Conservation (phyloP, 768 basidiomycete species). For the Lepiota venenata region DNA sequence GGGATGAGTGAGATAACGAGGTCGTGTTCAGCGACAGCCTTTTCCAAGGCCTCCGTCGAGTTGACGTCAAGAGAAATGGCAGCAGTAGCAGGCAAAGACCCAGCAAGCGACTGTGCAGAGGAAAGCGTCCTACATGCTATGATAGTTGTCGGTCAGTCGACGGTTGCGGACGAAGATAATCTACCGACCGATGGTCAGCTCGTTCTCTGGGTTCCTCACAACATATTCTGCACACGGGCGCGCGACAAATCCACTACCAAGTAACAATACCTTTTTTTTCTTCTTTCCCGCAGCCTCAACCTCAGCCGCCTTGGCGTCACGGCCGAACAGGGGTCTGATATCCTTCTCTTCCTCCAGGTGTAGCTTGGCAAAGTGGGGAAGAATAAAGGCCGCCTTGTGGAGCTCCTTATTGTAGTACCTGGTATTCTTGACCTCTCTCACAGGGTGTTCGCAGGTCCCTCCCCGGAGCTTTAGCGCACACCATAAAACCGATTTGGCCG, state of each 20-base stretch:
- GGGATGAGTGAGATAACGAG: slow-evolving; percentile 97
- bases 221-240: slow-evolving; percentile 96
- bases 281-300: slow-evolving; percentile 28
- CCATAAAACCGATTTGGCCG: slow-evolving; percentile 95
- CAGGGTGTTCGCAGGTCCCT: slow-evolving; percentile 69
- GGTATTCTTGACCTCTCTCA: slow-evolving; percentile 68
- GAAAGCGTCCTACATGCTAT: slow-evolving; percentile 86
- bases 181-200: slow-evolving; percentile 75
- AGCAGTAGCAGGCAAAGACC: slow-evolving; percentile 64
- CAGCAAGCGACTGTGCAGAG: slow-evolving; percentile 66
- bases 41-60: slow-evolving; percentile 68
- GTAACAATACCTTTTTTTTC: slow-evolving; percentile 72
- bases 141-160: neutral
- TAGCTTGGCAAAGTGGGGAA: slow-evolving; percentile 88
- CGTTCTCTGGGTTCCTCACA: slow-evolving; percentile 73
- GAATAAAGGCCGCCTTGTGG: slow-evolving; percentile 79
- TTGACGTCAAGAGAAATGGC: slow-evolving; percentile 83
- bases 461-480: slow-evolving; percentile 75
- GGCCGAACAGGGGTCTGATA: slow-evolving; percentile 73
- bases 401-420: slow-evolving; percentile 84
- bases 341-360: slow-evolving; percentile 71
- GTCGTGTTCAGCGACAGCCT: slow-evolving; percentile 80
- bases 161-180: neutral
- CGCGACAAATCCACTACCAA: slow-evolving; percentile 95
- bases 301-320: slow-evolving; percentile 42